These are phyloP conservation scores for Aphanomyces astaci DNA, from an alignment of 352 stramenopile species.

Conservation along the genomic window DNA sequence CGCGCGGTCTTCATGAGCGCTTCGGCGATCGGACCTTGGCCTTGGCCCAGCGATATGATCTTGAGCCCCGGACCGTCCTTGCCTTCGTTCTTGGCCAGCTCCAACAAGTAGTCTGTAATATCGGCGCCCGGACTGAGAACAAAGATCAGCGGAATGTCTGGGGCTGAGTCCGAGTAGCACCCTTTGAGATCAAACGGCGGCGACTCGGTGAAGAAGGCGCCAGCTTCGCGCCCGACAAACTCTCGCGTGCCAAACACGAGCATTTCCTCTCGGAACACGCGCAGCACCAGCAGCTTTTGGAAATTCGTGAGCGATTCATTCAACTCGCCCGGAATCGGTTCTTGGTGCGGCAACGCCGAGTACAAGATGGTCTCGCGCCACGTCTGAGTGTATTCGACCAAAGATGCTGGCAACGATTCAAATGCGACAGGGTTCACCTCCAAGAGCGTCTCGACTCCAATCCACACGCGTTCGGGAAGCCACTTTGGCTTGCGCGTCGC, in stretches of 20 bases:
- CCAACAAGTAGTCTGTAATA: slow-evolving; percentile 90
- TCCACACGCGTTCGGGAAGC: slow-evolving; percentile 77
- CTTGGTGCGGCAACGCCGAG: slow-evolving; percentile 67
- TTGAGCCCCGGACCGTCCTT: slow-evolving; percentile 82
- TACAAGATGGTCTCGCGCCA: slow-evolving; percentile 78
- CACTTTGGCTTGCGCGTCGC: slow-evolving; percentile 35
- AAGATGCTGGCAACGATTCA: slow-evolving; percentile 35
- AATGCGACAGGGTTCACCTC: slow-evolving; percentile 52
- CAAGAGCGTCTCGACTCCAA: slow-evolving; percentile 53
- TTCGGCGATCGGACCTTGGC: slow-evolving; percentile 89
- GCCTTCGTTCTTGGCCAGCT: slow-evolving; percentile 83
- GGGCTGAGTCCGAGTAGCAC: slow-evolving; percentile 89
- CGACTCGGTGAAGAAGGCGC: slow-evolving; percentile 82
- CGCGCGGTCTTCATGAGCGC: slow-evolving; percentile 86
- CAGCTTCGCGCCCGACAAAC: slow-evolving; percentile 76
- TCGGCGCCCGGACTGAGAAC: slow-evolving; percentile 89
- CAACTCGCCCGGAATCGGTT: slow-evolving; percentile 58
- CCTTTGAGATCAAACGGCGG: slow-evolving; percentile 88
- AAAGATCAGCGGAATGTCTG: slow-evolving; percentile 90
- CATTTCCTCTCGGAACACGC: slow-evolving; percentile 86
- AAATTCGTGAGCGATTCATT: slow-evolving; percentile 76
- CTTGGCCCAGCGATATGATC: slow-evolving; percentile 92
- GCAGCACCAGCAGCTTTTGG: slow-evolving; percentile 84
- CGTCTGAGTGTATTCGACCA: slow-evolving; percentile 34
- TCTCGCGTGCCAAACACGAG: slow-evolving; percentile 80